Conservation (phyloP, 805 yeast genomes). For the Starmerella bombi region DNA sequence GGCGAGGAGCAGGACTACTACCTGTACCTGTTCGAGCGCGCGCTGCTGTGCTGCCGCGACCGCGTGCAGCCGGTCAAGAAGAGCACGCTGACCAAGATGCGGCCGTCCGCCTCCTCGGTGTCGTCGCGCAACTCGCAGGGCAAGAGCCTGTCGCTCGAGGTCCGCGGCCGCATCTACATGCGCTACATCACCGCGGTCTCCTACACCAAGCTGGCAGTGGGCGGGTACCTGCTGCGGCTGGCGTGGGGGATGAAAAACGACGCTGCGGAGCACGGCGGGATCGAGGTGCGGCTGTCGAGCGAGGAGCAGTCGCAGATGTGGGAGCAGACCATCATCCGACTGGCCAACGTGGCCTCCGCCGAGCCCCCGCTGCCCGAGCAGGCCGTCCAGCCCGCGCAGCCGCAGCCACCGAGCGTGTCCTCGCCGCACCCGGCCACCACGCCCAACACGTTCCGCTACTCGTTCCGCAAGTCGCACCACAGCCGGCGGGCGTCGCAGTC, state of each 20-base stretch:
- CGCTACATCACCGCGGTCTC: slow-evolving; percentile 45
- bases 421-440: not conserved
- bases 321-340: slow-evolving; percentile 34
- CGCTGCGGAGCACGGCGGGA: slow-evolving; percentile 71
- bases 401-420: not conserved
- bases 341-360: not conserved
- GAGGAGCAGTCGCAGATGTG: slow-evolving; percentile 78
- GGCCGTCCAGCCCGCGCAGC: not conserved
- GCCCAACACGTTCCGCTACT: not conserved
- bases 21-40: slow-evolving; percentile 74
- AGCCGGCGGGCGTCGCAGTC: slow-evolving; percentile 6
- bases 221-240: slow-evolving; percentile 24
- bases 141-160: slow-evolving; percentile 33
- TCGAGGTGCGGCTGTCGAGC: slow-evolving; percentile 64
- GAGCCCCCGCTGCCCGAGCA: not conserved
- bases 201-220: slow-evolving; percentile 22
- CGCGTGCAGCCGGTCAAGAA: slow-evolving; percentile 36
- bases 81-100: slow-evolving; percentile 38
- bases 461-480: not conserved
- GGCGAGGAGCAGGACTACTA: slow-evolving; percentile 77
- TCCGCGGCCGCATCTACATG: slow-evolving; percentile 73
- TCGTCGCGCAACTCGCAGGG: slow-evolving; percentile 14
- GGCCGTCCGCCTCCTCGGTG: slow-evolving; percentile 25
- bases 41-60: slow-evolving; percentile 53
- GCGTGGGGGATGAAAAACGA: slow-evolving; percentile 36